Conservation (phyloP, 306 rosid genomes). For the Corylus avellana region DNA sequence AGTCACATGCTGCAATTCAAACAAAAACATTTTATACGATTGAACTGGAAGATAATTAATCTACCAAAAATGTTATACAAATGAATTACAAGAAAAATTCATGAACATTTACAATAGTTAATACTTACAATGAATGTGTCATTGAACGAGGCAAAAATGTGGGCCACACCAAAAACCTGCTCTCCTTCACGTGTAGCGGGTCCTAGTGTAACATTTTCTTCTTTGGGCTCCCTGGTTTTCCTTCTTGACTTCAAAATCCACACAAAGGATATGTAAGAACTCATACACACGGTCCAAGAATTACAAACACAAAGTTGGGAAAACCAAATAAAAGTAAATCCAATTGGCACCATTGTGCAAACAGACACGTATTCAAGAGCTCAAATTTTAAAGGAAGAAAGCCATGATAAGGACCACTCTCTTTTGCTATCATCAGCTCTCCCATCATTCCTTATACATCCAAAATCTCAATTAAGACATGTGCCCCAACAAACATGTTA, state of each 20-base stretch:
- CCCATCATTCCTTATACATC: too few relatives aligned
- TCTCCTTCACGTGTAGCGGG: conserved; percentile 51
- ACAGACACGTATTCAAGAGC: not conserved
- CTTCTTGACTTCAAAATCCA: conserved; percentile 35
- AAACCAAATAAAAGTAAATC: not conserved
- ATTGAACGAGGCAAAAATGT: conserved; percentile 54
- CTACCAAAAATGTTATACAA: not conserved
- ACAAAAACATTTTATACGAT: not conserved
- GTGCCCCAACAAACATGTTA: not conserved
- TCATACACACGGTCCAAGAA: not conserved
- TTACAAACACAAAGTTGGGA: not conserved
- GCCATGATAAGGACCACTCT: too few relatives aligned
- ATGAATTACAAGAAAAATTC: not conserved
- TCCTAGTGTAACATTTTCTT: conserved; percentile 53
- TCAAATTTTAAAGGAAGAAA: not conserved
- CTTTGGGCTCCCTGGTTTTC: conserved; percentile 57
- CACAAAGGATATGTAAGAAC: too few relatives aligned
- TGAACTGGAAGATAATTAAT: not conserved
- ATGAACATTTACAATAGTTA: not conserved
- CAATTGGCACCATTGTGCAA: not conserved
- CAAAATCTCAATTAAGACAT: too few relatives aligned
- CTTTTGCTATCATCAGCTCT: too few relatives aligned
- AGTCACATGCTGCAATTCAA: conserved; percentile 67
- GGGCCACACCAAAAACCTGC: conserved; percentile 49
- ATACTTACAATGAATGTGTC: conserved; percentile 49